Base-by-base conservation (phyloP, 2,329 filamentous ascomycete genomes). In the Pseudocercospora eumusae region DNA sequence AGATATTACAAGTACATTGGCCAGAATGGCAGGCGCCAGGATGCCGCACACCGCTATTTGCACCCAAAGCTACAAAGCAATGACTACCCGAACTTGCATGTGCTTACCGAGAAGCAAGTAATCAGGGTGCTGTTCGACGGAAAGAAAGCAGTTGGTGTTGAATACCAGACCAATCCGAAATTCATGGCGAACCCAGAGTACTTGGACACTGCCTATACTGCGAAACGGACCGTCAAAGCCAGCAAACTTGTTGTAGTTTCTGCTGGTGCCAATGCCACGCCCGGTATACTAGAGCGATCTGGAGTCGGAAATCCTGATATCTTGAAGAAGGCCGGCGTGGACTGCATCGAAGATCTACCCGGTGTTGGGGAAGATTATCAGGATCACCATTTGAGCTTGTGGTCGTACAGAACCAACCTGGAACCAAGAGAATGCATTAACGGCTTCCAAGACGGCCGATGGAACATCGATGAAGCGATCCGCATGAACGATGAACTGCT, bases 271-370 rank as follows among this genome's bases (percentile, higher is more conserved):
- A 75, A 83, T 40, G 80, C 81, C 67, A 86, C 83, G 9, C 86
- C 81, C 3, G 84, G 82, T 70, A 75, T 86, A 11, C 79, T 84
- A 13, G 86, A 88, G 64, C 75, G 87, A 3, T 87, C 85, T 0
- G 86, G 86, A 0, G 79, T 89, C 23, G 86, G 86, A 2, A 76
- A 78, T 49, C 72, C 75, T 1, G 68, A 76, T 0, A 66, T 83
- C 6, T 73, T 84, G 1, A 78, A 86, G 4, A 75, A 79, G 11
- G 68, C 71, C 44, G 60, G 64, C 31, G 52, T 67, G 10, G 64
- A 69, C 0, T 61, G 68, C 15, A 56, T 71, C 11, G 63, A 68
- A 27, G 66, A 67, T 50, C 67, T 85, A 28, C 62, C 65, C 0
- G 64, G 63, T 31, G 71, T 74, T 1, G 72, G 73, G 8, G 65